Evolutionary conservation across 345 rosid species (phyloP).

Genomic region (Eucalyptus curtisii): DNA sequence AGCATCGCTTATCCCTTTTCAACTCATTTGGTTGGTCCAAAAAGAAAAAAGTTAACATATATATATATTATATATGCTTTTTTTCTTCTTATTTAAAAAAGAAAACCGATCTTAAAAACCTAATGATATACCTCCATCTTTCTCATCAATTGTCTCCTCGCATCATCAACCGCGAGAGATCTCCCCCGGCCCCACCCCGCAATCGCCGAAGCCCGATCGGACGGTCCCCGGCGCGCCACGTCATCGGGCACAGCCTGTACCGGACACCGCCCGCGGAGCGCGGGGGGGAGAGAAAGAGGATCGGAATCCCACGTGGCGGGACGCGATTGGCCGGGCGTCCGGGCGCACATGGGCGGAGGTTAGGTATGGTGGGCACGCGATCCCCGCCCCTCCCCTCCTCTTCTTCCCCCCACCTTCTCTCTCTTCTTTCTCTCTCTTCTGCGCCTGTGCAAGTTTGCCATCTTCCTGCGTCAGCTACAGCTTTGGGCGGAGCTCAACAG

Average conservation of each 20-base stretch:
- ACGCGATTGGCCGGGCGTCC: neutral
- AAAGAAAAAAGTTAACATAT: neutral
- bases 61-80: neutral
- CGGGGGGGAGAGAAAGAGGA: neutral
- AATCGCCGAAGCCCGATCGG: neutral
- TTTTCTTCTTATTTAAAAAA: neutral
- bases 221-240: neutral
- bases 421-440: neutral
- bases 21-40: neutral
- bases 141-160: neutral
- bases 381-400: neutral
- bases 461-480: neutral
- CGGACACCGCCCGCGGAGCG: neutral
- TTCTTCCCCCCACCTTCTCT: neutral
- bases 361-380: neutral
- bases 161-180: neutral
- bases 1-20: neutral
- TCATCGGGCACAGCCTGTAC: neutral
- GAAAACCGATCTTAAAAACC: neutral
- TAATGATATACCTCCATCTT: neutral
- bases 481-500: neutral
- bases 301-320: neutral
- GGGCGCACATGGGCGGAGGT: neutral
- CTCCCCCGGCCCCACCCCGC: neutral
- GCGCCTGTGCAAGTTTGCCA: neutral